Evolutionary conservation across 306 rosid species (phyloP), one percentile per base, ranked within the genome.

Genomic region (Alnus rubra): DNA sequence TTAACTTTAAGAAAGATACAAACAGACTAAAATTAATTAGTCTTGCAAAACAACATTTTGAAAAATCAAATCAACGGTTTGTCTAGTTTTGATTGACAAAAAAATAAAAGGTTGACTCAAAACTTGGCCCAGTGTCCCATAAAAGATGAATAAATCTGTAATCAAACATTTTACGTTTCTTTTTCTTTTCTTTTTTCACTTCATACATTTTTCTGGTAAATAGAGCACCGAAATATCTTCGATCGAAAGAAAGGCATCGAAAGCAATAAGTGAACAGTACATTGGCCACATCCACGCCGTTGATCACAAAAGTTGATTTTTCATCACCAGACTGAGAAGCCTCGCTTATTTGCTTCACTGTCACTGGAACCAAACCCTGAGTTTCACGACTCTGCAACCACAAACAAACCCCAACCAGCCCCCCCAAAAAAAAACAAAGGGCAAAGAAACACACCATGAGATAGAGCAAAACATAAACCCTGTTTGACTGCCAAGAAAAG

Each of bases 281-380:
- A 81, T 96, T 96, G 78, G 84, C 79, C 60, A 93, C 90, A 73
- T 93, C 99, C 4, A 75, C 90, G 3, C 97, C 99, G 70, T 80
- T 86, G 81, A 96, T 86, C 13, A 82, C 76, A n/a, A 91, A 90
- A 78, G 84, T 96, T 0, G 97, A 87, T 50, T 96, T 96, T 71
- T 96, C 99, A 73, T 93, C 98, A 2, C 98, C 96, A 44, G 97
- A 74, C 9, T 93, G 96, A 65, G 88, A 74, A 2, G 97, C 92
- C 75, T 93, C 97, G 19, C 97, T 90, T 11, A 96, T 88, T 90
- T 91, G 94, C 89, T 96, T 96, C 80, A 91, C 96, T 5, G 98
- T 93, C 83, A 91, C 90, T 8, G 98, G 99, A 85, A 91, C 73
- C 84, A 93, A 68, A 63, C 98, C 98, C 72, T 88, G 94, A 63